phyloP scores from a whole-genome alignment of 1,139 yeast species.

The Kodamaea suecica region DNA sequence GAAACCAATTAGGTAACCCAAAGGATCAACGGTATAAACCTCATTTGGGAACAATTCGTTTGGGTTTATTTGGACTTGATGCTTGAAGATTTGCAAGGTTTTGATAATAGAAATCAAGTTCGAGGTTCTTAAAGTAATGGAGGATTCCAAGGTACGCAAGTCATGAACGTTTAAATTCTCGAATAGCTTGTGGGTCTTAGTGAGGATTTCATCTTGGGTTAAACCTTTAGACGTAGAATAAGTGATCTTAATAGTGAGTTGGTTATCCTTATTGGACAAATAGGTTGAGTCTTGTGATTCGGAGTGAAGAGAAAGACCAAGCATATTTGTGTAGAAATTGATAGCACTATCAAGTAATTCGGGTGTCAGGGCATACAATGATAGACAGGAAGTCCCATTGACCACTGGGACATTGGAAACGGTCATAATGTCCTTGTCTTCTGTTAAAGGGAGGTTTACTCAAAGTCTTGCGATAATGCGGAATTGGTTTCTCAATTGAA shows the following conservation, averaged over 20 bases:
- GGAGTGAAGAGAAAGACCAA: slow-evolving; percentile 40
- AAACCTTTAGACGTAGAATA: slow-evolving; percentile 23
- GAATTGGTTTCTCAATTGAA: no score
- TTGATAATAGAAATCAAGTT: slow-evolving; percentile 35
- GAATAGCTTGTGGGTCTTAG: slow-evolving; percentile 22
- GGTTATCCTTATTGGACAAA: slow-evolving; percentile 32
- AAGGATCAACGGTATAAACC: slow-evolving; percentile 63
- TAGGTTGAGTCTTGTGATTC: slow-evolving; percentile 22
- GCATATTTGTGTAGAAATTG: slow-evolving; percentile 44
- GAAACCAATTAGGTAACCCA: slow-evolving; percentile 67
- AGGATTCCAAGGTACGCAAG: slow-evolving; percentile 49
- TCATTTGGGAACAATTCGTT: slow-evolving; percentile 66
- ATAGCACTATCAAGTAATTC: slow-evolving; percentile 35
- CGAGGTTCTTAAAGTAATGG: slow-evolving; percentile 36
- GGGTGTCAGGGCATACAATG: slow-evolving; percentile 41
- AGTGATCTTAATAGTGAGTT: slow-evolving; percentile 29
- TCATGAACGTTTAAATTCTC: slow-evolving; percentile 35
- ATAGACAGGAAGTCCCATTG: slow-evolving; percentile 50
- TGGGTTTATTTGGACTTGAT: slow-evolving; percentile 47
- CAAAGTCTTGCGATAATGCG: no score
- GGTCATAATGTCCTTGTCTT: background rate
- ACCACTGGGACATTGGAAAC: slow-evolving; percentile 29
- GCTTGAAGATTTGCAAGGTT: slow-evolving; percentile 24
- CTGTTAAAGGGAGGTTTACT: background rate
- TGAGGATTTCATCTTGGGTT: slow-evolving; percentile 25